These are phyloP conservation scores for Aulographum hederae DNA, from an alignment of 2,329 filamentous ascomycete species.

Conservation along the genomic window DNA sequence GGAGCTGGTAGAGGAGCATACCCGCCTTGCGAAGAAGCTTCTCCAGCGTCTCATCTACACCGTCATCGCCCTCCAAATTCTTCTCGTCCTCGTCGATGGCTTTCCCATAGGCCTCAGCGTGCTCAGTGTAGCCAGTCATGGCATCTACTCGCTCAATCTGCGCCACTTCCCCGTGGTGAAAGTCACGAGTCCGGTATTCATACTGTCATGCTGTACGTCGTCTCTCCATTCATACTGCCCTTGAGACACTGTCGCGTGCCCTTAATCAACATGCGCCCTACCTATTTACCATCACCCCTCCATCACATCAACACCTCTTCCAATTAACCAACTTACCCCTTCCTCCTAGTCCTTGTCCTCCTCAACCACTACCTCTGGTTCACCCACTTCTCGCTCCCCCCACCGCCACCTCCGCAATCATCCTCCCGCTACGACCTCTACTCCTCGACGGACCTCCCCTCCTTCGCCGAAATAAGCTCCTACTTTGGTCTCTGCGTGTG, in stretches of 20 bases:
- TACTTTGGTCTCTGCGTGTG: conserved; percentile 96
- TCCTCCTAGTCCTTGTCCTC: conserved; percentile 52
- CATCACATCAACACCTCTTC: not conserved
- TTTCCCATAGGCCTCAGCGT: conserved; percentile 61
- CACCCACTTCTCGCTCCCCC: conserved; percentile 59
- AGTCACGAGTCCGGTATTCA: conserved; percentile 70
- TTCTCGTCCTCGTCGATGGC: conserved; percentile 66
- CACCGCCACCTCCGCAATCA: conserved; percentile 23
- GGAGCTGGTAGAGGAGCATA: conserved; percentile 95
- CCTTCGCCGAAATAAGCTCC: conserved; percentile 84
- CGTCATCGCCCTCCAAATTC: conserved; percentile 54
- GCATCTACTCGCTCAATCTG: conserved; percentile 80
- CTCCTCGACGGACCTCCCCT: conserved; percentile 39
- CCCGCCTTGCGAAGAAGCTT: conserved; percentile 77
- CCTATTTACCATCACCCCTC: not conserved
- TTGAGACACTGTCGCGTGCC: not conserved
- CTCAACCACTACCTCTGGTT: conserved; percentile 95
- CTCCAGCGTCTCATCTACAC: conserved; percentile 70
- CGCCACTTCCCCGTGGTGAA: conserved; percentile 60
- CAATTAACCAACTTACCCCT: not conserved
- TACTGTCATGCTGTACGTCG: conserved; percentile 58
- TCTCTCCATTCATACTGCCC: not conserved
- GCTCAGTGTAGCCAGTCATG: conserved; percentile 63
- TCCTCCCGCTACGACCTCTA: not conserved
- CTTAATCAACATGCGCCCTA: not conserved